Evolutionary conservation across 345 rosid genomes (phyloP).

Genomic region (Chamaenerion angustifolium): DNA sequence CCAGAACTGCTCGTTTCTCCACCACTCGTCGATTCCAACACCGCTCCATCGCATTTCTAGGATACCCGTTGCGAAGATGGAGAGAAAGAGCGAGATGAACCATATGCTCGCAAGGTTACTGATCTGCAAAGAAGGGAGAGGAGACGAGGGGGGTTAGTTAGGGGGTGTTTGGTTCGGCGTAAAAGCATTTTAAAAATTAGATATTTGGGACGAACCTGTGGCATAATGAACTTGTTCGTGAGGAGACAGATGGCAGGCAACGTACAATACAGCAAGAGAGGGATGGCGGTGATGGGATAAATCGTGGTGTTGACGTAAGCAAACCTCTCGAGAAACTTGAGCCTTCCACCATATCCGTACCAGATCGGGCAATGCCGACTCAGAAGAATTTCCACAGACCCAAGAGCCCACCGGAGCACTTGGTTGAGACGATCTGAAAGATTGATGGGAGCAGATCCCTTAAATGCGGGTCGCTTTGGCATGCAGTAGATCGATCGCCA

Average conservation of each 20-base stretch:
- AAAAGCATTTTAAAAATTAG: no score
- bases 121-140: slow-evolving; percentile 29
- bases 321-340: slow-evolving; percentile 78
- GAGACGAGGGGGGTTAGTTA: no score
- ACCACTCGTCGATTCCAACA: slow-evolving; percentile 90
- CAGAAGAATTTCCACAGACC: slow-evolving; percentile 80
- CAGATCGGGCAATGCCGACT: slow-evolving; percentile 92
- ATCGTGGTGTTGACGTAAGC: slow-evolving; percentile 76
- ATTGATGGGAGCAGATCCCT: slow-evolving; percentile 59
- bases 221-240: slow-evolving; percentile 80
- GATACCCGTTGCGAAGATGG: slow-evolving; percentile 83
- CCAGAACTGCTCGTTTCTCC: slow-evolving; percentile 97
- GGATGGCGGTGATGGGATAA: slow-evolving; percentile 73
- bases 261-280: slow-evolving; percentile 69
- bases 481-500: slow-evolving; percentile 89
- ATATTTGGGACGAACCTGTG: no score
- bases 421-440: slow-evolving; percentile 89
- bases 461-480: slow-evolving; percentile 71
- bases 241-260: slow-evolving; percentile 85
- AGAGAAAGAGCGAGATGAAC: slow-evolving; percentile 79
- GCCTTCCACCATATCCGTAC: slow-evolving; percentile 76
- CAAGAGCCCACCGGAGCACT: slow-evolving; percentile 93
- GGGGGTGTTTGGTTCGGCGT: no score
- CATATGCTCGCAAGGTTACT: slow-evolving; percentile 85
- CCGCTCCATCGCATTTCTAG: slow-evolving; percentile 94